Base-by-base conservation (phyloP, 352 stramenopile species). In the Lagenidium giganteum region DNA sequence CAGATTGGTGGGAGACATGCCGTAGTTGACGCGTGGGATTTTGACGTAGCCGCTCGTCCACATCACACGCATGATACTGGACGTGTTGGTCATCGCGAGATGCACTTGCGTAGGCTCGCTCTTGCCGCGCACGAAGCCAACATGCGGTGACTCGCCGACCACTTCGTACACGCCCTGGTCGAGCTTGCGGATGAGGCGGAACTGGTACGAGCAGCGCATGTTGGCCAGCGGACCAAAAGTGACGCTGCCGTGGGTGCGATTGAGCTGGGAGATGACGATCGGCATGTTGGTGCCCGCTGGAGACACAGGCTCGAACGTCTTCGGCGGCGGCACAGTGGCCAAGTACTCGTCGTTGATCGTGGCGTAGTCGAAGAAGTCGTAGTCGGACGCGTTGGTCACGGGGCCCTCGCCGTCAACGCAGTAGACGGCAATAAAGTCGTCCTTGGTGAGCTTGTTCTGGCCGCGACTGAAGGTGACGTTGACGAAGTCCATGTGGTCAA, bases 201-300 rank as follows among this genome's bases (percentile, higher is more conserved):
- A 72, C 46, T 74, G 62, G 29, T 67, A 74, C 39, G 62, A 42
- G 50, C 66, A 74, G 23, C 66, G 62, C 62, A 72, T 71, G 48
- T 78, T 78, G 32, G 72, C 49, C 22, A 78, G 56, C 33, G 66
- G 66, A 0, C 66, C 66, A 47, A 78, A 51, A 2, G 43, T 51
- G 25, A 74, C 37, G 7, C 34, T 49, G 40, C 25, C 51, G 12
- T 24, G 27, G 22, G 27, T 42, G 3, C 39, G 38, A 9, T 16
- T 34, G 18, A 47, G 16, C 13, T 68, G 44, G 30, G 68, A 30
- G 6, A 34, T 22, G 5, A 51, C 27, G 16, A 29, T 26, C 20
- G 12, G 34, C 11, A 40, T 21, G 17, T n/a, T n/a, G n/a, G 33
- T 36, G 12, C 18, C 39, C 3, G 25, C 33, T n/a, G n/a, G n/a